phyloP scores from a whole-genome alignment of 768 basidiomycete species.

The Tricholoma bakamatsutake region DNA sequence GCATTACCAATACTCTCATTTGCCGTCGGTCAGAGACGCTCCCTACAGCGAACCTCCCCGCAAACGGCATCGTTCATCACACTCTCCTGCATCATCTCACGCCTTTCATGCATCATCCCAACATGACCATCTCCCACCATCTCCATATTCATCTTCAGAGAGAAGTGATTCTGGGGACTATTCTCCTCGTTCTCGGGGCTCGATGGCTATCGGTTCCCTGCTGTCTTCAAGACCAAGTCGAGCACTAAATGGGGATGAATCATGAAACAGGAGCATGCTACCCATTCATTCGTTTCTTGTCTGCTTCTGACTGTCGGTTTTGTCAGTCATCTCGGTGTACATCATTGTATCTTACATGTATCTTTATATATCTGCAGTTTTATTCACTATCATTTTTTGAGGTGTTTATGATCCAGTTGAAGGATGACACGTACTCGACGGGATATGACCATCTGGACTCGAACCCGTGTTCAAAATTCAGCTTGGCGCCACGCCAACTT shows the following conservation, averaged over 20 bases:
- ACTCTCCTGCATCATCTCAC: constrained; percentile 46
- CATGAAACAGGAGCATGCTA: constrained; percentile 12
- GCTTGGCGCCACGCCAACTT: constrained; percentile 13
- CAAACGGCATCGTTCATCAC: constrained; percentile 62
- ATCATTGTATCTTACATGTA: background rate
- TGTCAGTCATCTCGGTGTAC: background rate
- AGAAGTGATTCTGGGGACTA: constrained; percentile 61
- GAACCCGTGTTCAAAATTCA: constrained; percentile 13
- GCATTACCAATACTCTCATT: constrained; percentile 20
- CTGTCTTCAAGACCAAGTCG: constrained; percentile 43
- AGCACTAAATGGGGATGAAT: constrained; percentile 30
- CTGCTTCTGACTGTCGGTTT: background rate
- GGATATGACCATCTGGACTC: constrained; percentile 14
- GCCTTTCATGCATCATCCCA: constrained; percentile 32
- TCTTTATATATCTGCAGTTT: background rate
- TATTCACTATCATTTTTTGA: background rate
- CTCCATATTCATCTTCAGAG: constrained; percentile 67
- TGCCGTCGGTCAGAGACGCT: constrained; percentile 29
- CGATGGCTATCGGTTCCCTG: constrained; percentile 78
- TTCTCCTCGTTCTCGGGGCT: constrained; percentile 64
- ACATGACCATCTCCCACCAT: constrained; percentile 54
- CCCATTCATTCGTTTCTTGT: background rate
- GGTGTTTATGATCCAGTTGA: too few species aligned
- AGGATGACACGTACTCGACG: background rate
- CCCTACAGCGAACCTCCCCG: constrained; percentile 40